Percentiles rank a stretch among this genome's conserved stretches.
phyloP scores from a whole-genome alignment of 805 yeast genomes.

The Brettanomyces naardenensis region DNA sequence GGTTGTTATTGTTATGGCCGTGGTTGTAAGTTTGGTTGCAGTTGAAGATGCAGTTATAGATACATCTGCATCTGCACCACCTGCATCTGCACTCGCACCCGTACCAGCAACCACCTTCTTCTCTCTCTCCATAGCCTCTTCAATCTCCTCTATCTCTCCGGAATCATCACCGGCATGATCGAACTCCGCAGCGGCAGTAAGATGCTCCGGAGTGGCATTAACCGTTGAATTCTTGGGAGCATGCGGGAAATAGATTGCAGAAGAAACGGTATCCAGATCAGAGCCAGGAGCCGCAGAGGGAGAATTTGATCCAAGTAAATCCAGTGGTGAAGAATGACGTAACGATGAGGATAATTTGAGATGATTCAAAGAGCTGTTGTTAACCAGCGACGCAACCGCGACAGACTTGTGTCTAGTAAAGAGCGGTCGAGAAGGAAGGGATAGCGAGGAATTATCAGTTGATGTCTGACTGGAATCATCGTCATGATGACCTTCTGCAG shows the following conservation, averaged over 20 bases:
- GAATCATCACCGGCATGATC: constrained; percentile 25
- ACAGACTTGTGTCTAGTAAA: not conserved
- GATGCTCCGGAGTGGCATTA: constrained; percentile 28
- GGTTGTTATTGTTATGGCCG: not conserved
- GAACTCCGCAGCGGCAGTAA: constrained; percentile 43
- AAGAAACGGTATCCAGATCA: constrained; percentile 50
- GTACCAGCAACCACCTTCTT: not conserved
- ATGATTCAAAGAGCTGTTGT: no score
- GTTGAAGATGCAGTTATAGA: not conserved
- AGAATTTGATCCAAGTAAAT: not conserved
- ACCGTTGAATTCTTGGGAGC: constrained; percentile 28
- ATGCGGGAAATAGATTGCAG: constrained; percentile 69
- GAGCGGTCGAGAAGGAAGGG: not conserved
- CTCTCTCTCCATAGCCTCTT: constrained; percentile 13
- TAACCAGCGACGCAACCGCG: not conserved
- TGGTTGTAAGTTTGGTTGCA: not conserved
- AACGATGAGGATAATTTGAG: no score
- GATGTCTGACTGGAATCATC: not conserved
- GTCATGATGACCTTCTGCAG: not conserved
- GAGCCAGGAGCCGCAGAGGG: not conserved
- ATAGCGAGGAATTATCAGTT: not conserved
- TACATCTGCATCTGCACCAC: not conserved
- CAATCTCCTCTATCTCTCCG: constrained; percentile 18
- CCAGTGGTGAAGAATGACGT: not conserved
- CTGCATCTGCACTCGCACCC: not conserved